Evolutionary conservation across 495 filamentous ascomycete species (phyloP).

Genomic region (Beverwykella pulmonaria): DNA sequence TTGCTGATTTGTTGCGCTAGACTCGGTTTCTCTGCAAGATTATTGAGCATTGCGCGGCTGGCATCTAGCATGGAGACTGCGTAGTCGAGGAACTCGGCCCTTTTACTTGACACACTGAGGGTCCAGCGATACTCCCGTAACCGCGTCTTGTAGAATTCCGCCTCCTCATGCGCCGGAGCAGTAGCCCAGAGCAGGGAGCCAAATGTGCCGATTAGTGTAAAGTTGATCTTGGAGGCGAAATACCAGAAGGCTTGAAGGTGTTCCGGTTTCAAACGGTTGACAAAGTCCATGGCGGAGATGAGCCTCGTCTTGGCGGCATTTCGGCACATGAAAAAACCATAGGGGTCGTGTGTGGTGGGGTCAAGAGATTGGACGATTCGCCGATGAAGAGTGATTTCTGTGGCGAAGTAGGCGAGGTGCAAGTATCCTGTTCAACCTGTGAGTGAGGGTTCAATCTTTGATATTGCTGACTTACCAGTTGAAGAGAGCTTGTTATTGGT

Average conservation of each 20-base stretch:
- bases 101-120: slow-evolving; percentile 78
- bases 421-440: slow-evolving; percentile 62
- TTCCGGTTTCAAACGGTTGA: slow-evolving; percentile 46
- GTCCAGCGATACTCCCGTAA: slow-evolving; percentile 94
- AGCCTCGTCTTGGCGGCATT: slow-evolving; percentile 81
- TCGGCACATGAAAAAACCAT: slow-evolving; percentile 91
- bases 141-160: slow-evolving; percentile 88
- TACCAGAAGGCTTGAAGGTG: slow-evolving; percentile 58
- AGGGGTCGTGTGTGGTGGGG: slow-evolving; percentile 59
- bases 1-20: slow-evolving; percentile 37
- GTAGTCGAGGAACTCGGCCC: slow-evolving; percentile 76
- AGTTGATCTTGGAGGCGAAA: slow-evolving; percentile 78
- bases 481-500: slow-evolving; percentile 47
- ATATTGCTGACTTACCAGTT: slow-evolving; percentile 45
- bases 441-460: slow-evolving; percentile 4
- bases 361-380: slow-evolving; percentile 75
- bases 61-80: slow-evolving; percentile 73
- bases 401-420: slow-evolving; percentile 81
- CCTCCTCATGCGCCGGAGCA: slow-evolving; percentile 82
- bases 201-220: slow-evolving; percentile 80
- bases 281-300: slow-evolving; percentile 52
- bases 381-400: slow-evolving; percentile 82
- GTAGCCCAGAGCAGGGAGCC: slow-evolving; percentile 83
- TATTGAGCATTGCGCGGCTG: slow-evolving; percentile 43
- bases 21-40: slow-evolving; percentile 45